A percentile compares a stretch with the other conserved stretches of the same genome.
These are phyloP conservation scores for Biscogniauxia marginata DNA, from an alignment of 2,329 filamentous ascomycete genomes.

Conservation along the genomic window DNA sequence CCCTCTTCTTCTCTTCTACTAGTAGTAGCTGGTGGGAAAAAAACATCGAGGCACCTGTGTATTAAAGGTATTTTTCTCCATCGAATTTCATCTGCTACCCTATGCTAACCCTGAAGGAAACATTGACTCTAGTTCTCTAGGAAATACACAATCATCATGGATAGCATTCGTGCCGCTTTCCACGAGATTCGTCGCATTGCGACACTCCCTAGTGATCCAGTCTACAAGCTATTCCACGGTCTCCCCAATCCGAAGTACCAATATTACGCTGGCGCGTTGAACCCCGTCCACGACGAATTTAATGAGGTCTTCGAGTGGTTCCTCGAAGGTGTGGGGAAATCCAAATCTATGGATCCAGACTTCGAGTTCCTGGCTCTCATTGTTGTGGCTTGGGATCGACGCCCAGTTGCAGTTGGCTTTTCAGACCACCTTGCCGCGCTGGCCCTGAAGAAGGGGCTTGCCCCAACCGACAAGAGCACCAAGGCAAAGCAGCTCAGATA, in stretches of 20 bases:
- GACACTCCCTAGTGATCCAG: neutral
- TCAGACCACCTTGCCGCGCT: neutral
- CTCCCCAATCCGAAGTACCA: neutral
- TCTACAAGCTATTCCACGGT: neutral
- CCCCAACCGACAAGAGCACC: neutral
- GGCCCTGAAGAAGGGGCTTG: neutral
- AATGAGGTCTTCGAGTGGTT: neutral
- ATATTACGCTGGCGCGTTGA: neutral
- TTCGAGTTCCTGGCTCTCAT: neutral
- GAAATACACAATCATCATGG: neutral
- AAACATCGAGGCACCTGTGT: neutral
- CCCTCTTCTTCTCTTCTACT: neutral
- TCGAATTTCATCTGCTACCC: neutral
- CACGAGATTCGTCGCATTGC: too few species aligned
- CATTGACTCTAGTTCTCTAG: neutral
- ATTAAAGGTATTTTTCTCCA: neutral
- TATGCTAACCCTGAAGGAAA: neutral
- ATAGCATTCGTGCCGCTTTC: neutral
- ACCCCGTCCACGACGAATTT: neutral
- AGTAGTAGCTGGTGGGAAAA: neutral
- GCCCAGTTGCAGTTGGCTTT: neutral
- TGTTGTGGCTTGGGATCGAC: neutral
- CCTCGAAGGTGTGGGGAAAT: neutral
- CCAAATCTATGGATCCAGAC: neutral
- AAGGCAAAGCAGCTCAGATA: constrained; percentile 2